Percentiles rank a stretch among this genome's conserved stretches.
These are phyloP conservation scores for Pneumocystis canis DNA, from an alignment of 1,139 yeast species.

Conservation along the genomic window DNA sequence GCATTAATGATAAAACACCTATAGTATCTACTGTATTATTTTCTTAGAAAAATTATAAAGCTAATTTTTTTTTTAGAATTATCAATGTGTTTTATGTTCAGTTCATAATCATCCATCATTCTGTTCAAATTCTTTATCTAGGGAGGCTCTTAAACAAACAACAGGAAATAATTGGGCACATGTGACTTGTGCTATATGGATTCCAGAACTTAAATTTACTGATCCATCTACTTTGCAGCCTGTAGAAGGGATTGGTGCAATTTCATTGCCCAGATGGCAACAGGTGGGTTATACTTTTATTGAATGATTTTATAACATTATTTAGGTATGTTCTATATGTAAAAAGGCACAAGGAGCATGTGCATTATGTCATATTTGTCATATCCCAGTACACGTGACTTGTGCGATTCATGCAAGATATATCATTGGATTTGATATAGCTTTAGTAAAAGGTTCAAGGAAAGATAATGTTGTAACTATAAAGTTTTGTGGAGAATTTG, in stretches of 20 bases:
- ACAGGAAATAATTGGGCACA: conserved; percentile 68
- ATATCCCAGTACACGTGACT: conserved; percentile 13
- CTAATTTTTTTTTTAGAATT: conserved; percentile 21
- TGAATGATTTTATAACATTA: neutral
- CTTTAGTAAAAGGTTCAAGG: conserved; percentile 15
- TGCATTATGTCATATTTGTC: conserved; percentile 32
- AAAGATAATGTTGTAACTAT: conserved; percentile 20
- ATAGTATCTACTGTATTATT: conserved; percentile 32
- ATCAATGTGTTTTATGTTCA: conserved; percentile 55
- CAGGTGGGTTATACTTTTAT: conserved; percentile 5
- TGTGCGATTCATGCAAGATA: conserved; percentile 7
- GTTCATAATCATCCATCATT: conserved; percentile 31
- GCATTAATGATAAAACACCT: conserved; percentile 58
- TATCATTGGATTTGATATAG: conserved; percentile 13
- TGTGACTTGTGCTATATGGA: conserved; percentile 54
- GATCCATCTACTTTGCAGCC: conserved; percentile 33
- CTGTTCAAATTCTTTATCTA: conserved; percentile 24
- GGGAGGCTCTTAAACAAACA: conserved; percentile 50
- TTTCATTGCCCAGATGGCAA: conserved; percentile 20
- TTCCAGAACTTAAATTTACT: conserved; percentile 31
- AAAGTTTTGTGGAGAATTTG: conserved; percentile 28
- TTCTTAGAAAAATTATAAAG: neutral
- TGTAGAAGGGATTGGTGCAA: conserved; percentile 22
- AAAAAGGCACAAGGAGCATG: conserved; percentile 30
- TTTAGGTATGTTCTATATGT: conserved; percentile 31